These are phyloP conservation scores for Ceratocystis eucalypticola DNA, from an alignment of 2,329 filamentous ascomycete species.

Conservation along the genomic window DNA sequence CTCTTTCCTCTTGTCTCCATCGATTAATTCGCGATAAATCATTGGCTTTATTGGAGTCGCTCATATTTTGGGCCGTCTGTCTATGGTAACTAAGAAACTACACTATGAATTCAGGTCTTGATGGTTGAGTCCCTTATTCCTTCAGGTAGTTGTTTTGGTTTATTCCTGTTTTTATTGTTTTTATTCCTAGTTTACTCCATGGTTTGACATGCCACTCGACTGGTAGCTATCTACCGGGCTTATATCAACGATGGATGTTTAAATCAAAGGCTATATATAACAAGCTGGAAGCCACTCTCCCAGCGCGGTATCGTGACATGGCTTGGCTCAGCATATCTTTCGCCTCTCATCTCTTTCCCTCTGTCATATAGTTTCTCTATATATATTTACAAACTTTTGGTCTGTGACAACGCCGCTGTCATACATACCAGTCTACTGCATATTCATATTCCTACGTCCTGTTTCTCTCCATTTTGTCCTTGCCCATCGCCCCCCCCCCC, in stretches of 20 bases:
- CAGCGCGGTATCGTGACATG: not conserved
- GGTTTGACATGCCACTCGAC: not conserved
- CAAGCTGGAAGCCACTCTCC: not conserved
- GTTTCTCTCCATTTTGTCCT: not conserved
- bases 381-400: not conserved
- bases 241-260: not conserved
- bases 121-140: not conserved
- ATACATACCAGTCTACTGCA: not conserved
- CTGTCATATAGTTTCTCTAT: not conserved
- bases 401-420: not conserved
- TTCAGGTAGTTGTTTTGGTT: not conserved
- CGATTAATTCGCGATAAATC: not conserved
- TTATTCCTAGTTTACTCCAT: not conserved
- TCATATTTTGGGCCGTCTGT: not conserved
- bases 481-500: not conserved
- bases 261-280: constrained; percentile 4
- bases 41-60: not conserved
- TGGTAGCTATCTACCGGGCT: not conserved
- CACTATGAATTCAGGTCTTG: not conserved
- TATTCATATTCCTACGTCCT: not conserved
- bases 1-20: not conserved
- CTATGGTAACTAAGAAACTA: not conserved
- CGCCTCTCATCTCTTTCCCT: not conserved
- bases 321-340: not conserved
- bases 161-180: not conserved